Base-by-base conservation (phyloP, 345 rosid species). In the Moricandia moricandioides region DNA sequence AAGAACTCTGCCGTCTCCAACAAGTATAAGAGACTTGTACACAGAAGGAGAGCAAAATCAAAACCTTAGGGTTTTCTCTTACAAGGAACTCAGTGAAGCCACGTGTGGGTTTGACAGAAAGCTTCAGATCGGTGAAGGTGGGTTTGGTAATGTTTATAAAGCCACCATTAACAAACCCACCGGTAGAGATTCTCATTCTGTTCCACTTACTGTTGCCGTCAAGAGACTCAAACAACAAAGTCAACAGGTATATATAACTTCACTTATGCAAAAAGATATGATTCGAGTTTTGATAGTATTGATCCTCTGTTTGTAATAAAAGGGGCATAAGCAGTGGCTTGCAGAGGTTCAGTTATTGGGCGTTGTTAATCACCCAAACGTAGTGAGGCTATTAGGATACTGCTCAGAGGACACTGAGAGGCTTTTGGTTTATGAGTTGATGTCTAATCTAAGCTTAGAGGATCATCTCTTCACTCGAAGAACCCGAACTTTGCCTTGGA, bases 321-420 rank as follows among this genome's bases (percentile, higher is more conserved):
- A 95, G 99, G 99, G 99, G 35, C 93, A 89, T 63, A 95, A 92
- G 82, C 82, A 95, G 81, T 95, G 92, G 92, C 83, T 91, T 58
- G 87, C 92, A 4, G 99, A 95, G 84, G 97, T 95, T 81, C 91
- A 87, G 68, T 87, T 89, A 68, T 96, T 95, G 30, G 89, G 97
- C 0, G 85, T 90, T 5, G 91, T 95, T 75, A 81, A 71, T 72
- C 99, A 95, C 56, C 97, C 97, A 0, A 95, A 95, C 85, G 77
- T 91, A 5, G 99, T 95, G 43, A 91, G 82, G 67, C 97, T 95
- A 62, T 47, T 91, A 63, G 97, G 99, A 9, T 95, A 90, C 81
- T 92, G 96, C 73, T 78, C 84, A 2, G 80, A 66, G 4, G 92
- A 90, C 27, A 68, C 56, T 6, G 97, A 89, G 82, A 84, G 88